Percentiles rank a stretch among this genome's conserved stretches.
Conservation (phyloP, 371 early-diverging fungal genomes). For the Vairimorpha necatrix region DNA sequence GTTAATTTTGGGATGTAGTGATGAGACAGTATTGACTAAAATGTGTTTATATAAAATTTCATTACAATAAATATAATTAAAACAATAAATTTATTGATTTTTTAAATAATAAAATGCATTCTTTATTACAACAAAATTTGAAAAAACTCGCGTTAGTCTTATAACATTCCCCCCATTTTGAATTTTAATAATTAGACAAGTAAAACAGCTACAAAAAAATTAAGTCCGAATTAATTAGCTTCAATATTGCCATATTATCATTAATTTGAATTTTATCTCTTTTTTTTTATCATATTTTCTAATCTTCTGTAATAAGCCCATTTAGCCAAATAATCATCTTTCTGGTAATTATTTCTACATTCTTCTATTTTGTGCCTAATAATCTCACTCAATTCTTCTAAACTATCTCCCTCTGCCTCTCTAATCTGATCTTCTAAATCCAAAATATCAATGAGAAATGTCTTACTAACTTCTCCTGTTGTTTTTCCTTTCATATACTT, state of each 20-base stretch:
- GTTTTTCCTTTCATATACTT: constrained; percentile 10
- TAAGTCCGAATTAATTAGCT: too few species aligned
- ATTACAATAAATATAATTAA: constrained; percentile 13
- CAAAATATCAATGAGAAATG: constrained; percentile 34
- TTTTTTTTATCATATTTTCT: constrained; percentile 4
- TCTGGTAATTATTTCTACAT: constrained; percentile 46
- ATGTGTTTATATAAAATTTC: constrained; percentile 39
- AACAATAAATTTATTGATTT: not conserved
- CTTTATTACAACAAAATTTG: not conserved
- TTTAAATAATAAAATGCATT: not conserved
- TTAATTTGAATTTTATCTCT: not conserved
- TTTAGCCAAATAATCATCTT: constrained; percentile 29
- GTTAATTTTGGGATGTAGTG: constrained; percentile 47
- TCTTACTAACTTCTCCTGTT: not conserved
- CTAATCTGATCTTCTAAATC: constrained; percentile 50
- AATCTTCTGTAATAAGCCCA: constrained; percentile 57
- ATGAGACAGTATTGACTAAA: constrained; percentile 47
- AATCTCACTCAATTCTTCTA: constrained; percentile 11
- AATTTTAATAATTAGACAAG: too few species aligned
- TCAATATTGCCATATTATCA: too few species aligned
- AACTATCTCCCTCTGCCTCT: not conserved
- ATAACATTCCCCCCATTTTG: too few species aligned
- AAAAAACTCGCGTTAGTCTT: too few species aligned
- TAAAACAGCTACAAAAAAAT: too few species aligned
- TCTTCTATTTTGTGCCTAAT: constrained; percentile 36